These are phyloP conservation scores for Melanogaster broomeanus DNA, from an alignment of 768 basidiomycete species.

Conservation along the genomic window DNA sequence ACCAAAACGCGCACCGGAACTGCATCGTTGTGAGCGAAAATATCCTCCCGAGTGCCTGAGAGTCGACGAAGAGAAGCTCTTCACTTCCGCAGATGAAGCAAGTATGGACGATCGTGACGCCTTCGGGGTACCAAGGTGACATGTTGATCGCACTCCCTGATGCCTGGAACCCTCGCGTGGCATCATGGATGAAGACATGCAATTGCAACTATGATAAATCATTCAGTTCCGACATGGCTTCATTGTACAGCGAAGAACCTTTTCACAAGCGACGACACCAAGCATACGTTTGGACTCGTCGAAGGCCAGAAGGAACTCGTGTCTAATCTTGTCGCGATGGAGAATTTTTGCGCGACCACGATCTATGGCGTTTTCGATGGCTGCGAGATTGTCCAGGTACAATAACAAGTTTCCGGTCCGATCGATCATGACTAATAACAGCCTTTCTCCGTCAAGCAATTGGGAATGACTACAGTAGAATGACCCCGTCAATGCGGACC, in stretches of 20 bases:
- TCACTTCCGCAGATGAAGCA: conserved; percentile 48
- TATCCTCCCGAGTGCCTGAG: conserved; percentile 38
- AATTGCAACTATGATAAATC: conserved; percentile 28
- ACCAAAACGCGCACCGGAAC: conserved; percentile 38
- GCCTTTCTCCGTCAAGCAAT: conserved; percentile 34
- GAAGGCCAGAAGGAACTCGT: conserved; percentile 40
- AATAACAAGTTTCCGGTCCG: conserved; percentile 28
- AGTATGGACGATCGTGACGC: conserved; percentile 30
- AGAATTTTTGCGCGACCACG: conserved; percentile 27
- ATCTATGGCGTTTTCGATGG: conserved; percentile 32
- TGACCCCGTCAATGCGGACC: not conserved
- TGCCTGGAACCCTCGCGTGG: conserved; percentile 40
- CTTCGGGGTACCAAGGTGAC: conserved; percentile 40
- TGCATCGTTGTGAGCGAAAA: conserved; percentile 50
- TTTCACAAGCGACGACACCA: conserved; percentile 38
- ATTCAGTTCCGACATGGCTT: not conserved
- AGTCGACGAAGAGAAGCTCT: conserved; percentile 49
- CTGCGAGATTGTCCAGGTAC: conserved; percentile 33
- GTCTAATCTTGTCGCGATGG: conserved; percentile 42
- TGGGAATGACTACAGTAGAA: conserved; percentile 29
- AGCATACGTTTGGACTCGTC: conserved; percentile 50
- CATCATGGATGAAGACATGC: conserved; percentile 48
- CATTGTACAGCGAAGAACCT: conserved; percentile 26
- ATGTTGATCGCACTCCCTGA: conserved; percentile 42
- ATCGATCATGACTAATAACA: conserved; percentile 40